These are phyloP conservation scores for Penicillium tannophilum DNA, from an alignment of 495 filamentous ascomycete genomes.

Conservation along the genomic window DNA sequence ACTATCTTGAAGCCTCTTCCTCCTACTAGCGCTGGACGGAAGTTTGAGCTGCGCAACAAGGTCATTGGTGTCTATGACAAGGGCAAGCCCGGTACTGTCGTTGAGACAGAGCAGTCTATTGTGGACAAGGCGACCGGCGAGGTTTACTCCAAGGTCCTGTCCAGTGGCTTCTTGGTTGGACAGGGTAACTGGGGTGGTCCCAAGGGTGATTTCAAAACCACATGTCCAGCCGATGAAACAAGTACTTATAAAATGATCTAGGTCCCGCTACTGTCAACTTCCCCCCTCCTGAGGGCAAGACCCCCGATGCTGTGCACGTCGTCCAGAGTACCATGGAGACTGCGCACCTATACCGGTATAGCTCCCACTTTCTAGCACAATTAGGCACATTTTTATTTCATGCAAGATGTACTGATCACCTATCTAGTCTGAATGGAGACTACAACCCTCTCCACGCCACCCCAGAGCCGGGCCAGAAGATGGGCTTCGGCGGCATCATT, in stretches of 20 bases:
- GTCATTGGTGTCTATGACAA: slow-evolving; percentile 91
- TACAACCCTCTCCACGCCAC: slow-evolving; percentile 90
- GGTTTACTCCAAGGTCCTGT: slow-evolving; percentile 67
- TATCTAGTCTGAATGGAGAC: slow-evolving; percentile 72
- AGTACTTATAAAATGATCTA: slow-evolving; percentile 21
- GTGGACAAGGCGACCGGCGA: slow-evolving; percentile 71
- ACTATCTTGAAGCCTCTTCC: slow-evolving; percentile 79
- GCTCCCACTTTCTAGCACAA: background rate
- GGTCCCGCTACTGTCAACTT: slow-evolving; percentile 73
- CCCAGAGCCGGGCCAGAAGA: slow-evolving; percentile 79
- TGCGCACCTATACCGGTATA: slow-evolving; percentile 69
- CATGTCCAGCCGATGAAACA: background rate
- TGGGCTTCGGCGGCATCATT: slow-evolving; percentile 88
- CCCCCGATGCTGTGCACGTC: slow-evolving; percentile 72
- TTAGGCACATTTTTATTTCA: background rate
- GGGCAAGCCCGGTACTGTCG: slow-evolving; percentile 78
- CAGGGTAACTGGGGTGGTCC: slow-evolving; percentile 90
- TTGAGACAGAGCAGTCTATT: slow-evolving; percentile 77
- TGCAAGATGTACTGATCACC: background rate
- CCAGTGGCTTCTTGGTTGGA: slow-evolving; percentile 75
- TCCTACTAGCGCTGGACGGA: slow-evolving; percentile 65
- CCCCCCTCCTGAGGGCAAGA: slow-evolving; percentile 68
- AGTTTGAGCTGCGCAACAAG: slow-evolving; percentile 77
- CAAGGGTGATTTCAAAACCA: slow-evolving; percentile 58
- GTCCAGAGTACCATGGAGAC: slow-evolving; percentile 69